Base-by-base conservation (phyloP, 1,139 yeast species). In the Wickerhamomyces sp. region DNA sequence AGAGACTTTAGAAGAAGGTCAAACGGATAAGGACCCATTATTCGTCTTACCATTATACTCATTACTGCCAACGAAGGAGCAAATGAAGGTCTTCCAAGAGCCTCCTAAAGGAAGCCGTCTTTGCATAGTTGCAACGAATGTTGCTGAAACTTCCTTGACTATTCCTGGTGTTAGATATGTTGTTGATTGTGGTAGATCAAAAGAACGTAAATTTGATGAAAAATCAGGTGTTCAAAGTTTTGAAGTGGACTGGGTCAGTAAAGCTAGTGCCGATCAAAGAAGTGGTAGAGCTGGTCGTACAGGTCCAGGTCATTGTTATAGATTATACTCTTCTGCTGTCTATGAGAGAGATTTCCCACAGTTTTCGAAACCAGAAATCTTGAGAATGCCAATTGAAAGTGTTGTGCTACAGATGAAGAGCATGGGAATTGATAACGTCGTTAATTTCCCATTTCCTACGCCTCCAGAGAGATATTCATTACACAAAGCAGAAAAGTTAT, bases 221-320 rank as follows among this genome's bases (percentile, higher is more conserved):
- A 82, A 78, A 22, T 86, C 89, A 9, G 96, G 96, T 3, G 95
- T 92, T 21, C 97, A 92, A 61, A 85, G 95, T 43, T 94, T 85
- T 61, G 95, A 85, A 56, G 74, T 94, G 37, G 87, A 80, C 42
- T 94, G 97, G 97, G 72, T 92, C 13, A 84, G 96, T 29, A 89
- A 94, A 55, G 98, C 99, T 1, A 85, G 96, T 42, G 94, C 98
- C 0, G 94, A 80, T 48, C 99, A 94, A 68, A 75, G 98, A 65
- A 67, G 96, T 27, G 98, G 98, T 63, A 83, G 99, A 73, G 98
- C 99, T 37, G 99, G 98, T 59, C 85, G 99, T 76, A 92, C 97
- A 0, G 98, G 98, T 0, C 97, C 98, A 0, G 99, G 99, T 40
- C 98, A 94, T 56, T 88, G 97, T 60, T 94, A 94, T 60, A 70